Base-by-base conservation (phyloP, 2,329 filamentous ascomycete genomes). In the Colletotrichum chrysophilum region DNA sequence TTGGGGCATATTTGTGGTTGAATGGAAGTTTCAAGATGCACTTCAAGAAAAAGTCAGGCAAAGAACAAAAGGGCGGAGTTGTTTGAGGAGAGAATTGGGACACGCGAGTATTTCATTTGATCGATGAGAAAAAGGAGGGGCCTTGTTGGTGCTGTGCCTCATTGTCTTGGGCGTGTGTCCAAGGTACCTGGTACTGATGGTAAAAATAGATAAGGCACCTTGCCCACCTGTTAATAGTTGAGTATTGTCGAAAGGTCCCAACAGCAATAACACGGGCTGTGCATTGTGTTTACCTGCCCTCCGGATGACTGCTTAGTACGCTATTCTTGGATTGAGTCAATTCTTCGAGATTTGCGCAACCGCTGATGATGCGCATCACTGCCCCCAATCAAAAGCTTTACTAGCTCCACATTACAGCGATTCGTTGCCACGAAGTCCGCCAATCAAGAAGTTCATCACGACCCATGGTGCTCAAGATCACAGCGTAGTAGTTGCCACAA, bases 401-500 rank as follows among this genome's bases (percentile, higher is more conserved):
- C 1, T 43, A n/a, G 38, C 38, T 2, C 18, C 38, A 43, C 38
- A 5, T 6, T 5, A n/a, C 38, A n/a, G 18, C 18, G 5, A 6
- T 5, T 43, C 18, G 9, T 9, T 5, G 38, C 38, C 18, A 43
- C 18, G 18, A 43, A 43, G 38, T 43, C 18, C 38, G 9, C 0
- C 38, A 43, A 43, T 43, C 38, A 43, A n/a, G 0, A n/a, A 43
- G 18, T 12, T 43, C 38, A 5, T 6, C 38, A 43, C 38, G 5
- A 2, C 38, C 38, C 9, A 43, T n/a, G 38, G 2, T n/a, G 0
- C 5, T 43, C 9, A 3, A 43, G 18, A 43, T 0, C 8, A 6
- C 9, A 5, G 3, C 38, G n/a, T 9, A 43, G 38, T 18, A 43
- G 36, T 43, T 18, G 16, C 1, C 36, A 18, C 36, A n/a, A 43